These are phyloP conservation scores for Trichopus zeylanicus DNA, from an alignment of 116 monocot species.

Conservation along the genomic window DNA sequence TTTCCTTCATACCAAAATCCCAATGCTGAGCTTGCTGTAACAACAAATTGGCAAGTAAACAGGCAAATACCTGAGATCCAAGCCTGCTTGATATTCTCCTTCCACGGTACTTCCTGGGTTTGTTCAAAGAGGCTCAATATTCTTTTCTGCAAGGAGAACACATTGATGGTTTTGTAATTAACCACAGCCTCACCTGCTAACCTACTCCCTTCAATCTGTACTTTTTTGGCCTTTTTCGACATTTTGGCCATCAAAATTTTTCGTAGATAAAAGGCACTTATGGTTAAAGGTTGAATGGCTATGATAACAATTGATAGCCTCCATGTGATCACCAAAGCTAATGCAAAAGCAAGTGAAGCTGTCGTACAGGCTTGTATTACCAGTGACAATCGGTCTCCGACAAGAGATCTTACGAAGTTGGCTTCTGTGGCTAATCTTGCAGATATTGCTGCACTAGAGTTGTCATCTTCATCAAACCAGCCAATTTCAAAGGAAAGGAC, in stretches of 20 bases:
- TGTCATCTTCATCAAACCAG: slow-evolving; percentile 31
- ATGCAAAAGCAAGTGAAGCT: background rate
- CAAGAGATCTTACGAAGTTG: slow-evolving; percentile 17
- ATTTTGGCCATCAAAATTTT: slow-evolving; percentile 6
- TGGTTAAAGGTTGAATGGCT: slow-evolving; percentile 14
- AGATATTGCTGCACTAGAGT: slow-evolving; percentile 24
- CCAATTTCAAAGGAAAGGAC: slow-evolving; percentile 29
- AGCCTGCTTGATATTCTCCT: slow-evolving; percentile 13
- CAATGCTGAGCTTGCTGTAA: slow-evolving; percentile 4
- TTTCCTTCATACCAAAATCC: slow-evolving; percentile 26
- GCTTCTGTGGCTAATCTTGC: slow-evolving; percentile 17
- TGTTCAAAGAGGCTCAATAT: slow-evolving; percentile 11
- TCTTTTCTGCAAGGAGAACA: slow-evolving; percentile 24
- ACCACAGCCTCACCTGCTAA: slow-evolving; percentile 25
- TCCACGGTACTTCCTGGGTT: slow-evolving; percentile 13
- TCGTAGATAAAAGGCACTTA: slow-evolving; percentile 10
- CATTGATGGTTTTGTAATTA: slow-evolving; percentile 21
- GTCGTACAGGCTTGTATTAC: slow-evolving; percentile 4
- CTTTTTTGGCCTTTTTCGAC: slow-evolving; percentile 12
- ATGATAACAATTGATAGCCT: slow-evolving; percentile 18
- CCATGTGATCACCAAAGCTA: slow-evolving; percentile 20
- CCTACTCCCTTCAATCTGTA: slow-evolving; percentile 9
- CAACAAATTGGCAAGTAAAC: slow-evolving; percentile 5
- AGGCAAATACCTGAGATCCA: slow-evolving; percentile 19
- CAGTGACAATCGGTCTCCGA: slow-evolving; percentile 22